A percentile compares a stretch with the other conserved stretches of the same genome.
These are phyloP conservation scores for Boletus patriciae DNA, from an alignment of 768 basidiomycete species.

Conservation along the genomic window DNA sequence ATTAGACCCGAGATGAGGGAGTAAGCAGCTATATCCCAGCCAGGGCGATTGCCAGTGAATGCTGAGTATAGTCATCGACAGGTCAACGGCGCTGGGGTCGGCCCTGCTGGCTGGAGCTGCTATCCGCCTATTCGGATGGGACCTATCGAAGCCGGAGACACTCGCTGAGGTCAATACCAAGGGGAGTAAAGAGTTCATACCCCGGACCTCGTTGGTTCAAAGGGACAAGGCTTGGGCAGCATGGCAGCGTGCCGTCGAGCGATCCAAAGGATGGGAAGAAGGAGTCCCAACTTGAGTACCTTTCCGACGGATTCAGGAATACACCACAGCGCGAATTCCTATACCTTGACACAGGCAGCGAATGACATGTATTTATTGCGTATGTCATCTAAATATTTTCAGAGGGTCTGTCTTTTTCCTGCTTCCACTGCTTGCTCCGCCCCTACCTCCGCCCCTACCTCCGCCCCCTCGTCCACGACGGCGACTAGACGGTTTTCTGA, in stretches of 20 bases:
- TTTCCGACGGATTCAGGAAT: background rate
- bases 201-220: conserved; percentile 50
- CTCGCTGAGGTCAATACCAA: conserved; percentile 84
- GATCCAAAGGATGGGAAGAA: conserved; percentile 81
- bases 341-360: background rate
- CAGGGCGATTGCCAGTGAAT: background rate
- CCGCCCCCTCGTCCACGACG: conserved; percentile 57
- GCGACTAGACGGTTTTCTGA: conserved; percentile 54
- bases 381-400: conserved; percentile 60
- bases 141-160: conserved; percentile 79
- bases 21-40: conserved; percentile 44
- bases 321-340: background rate
- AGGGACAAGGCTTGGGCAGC: conserved; percentile 67
- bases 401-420: conserved; percentile 81
- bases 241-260: conserved; percentile 89
- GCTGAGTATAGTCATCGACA: conserved; percentile 27
- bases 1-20: conserved; percentile 96
- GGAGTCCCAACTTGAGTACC: conserved; percentile 36
- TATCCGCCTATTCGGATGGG: conserved; percentile 88
- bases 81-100: conserved; percentile 93
- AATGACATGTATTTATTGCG: background rate
- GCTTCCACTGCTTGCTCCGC: conserved; percentile 37
- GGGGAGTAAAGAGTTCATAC: conserved; percentile 69
- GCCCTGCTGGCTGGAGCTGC: conserved; percentile 92
- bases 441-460: conserved; percentile 42